A percentile compares a stretch with the other conserved stretches of the same genome.
Evolutionary conservation across 2,329 filamentous ascomycete species (phyloP).

Genomic region (Arthrinium puccinioides): DNA sequence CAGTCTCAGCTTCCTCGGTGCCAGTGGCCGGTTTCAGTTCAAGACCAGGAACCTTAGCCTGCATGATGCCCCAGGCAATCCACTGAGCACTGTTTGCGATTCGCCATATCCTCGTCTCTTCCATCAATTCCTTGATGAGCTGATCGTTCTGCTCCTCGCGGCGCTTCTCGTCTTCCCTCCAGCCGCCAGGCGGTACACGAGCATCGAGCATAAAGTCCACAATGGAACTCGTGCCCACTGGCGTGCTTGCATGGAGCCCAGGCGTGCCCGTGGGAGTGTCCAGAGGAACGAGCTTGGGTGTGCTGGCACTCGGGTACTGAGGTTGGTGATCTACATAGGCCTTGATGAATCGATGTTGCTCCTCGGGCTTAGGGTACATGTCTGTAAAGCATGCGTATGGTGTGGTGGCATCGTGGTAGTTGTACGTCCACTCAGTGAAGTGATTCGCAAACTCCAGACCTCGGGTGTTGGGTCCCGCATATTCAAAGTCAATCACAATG

Average conservation of each 20-base stretch:
- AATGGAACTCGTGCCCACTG: constrained; percentile 41
- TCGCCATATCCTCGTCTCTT: constrained; percentile 80
- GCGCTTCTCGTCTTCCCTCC: constrained; percentile 54
- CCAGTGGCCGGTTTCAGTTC: constrained; percentile 23
- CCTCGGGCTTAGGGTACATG: constrained; percentile 68
- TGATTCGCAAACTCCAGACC: constrained; percentile 96
- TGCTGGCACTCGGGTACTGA: constrained; percentile 49
- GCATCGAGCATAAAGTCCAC: constrained; percentile 77
- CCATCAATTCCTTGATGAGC: constrained; percentile 62
- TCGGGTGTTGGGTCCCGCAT: constrained; percentile 79
- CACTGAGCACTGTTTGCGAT: constrained; percentile 82
- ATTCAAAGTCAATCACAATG: constrained; percentile 97
- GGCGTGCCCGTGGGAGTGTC: constrained; percentile 33
- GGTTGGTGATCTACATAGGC: constrained; percentile 82
- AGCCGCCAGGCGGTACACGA: constrained; percentile 47
- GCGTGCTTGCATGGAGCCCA: constrained; percentile 24
- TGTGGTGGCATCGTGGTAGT: constrained; percentile 71
- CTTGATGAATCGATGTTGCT: constrained; percentile 78
- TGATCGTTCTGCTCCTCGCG: constrained; percentile 58
- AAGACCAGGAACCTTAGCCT: constrained; percentile 77
- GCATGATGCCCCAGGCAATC: constrained; percentile 94
- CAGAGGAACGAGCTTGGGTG: constrained; percentile 39
- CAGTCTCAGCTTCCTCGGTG: constrained; percentile 29
- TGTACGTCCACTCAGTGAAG: constrained; percentile 97
- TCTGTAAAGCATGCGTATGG: constrained; percentile 62